phyloP scores from a whole-genome alignment of 257 asterid species.

The Ligustrum vulgare region DNA sequence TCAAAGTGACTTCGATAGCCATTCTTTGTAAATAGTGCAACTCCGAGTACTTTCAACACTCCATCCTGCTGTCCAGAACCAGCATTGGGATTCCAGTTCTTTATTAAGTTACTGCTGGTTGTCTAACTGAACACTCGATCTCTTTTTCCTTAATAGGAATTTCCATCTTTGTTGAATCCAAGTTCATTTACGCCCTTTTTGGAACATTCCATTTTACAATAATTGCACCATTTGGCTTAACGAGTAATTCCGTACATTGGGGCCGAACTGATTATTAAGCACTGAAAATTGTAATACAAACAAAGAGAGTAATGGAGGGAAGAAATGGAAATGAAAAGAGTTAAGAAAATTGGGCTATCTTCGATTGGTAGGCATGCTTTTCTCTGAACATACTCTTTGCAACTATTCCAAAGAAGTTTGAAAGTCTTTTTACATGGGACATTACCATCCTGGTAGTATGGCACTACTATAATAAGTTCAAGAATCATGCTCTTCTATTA shows the following conservation, averaged over 20 bases:
- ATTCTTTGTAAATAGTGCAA: background rate
- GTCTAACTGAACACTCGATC: background rate
- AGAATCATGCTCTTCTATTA: background rate
- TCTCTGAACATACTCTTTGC: background rate
- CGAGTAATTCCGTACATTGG: background rate
- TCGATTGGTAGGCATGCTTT: background rate
- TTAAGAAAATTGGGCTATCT: background rate
- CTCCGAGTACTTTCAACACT: background rate
- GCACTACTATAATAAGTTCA: background rate
- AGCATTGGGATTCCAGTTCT: background rate
- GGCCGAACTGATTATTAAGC: background rate
- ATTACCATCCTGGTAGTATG: background rate
- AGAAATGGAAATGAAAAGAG: background rate
- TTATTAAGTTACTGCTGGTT: background rate
- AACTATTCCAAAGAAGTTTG: background rate
- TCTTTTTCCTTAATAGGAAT: background rate
- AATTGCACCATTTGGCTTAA: background rate
- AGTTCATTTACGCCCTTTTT: background rate
- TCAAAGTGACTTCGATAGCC: background rate
- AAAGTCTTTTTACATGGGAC: background rate
- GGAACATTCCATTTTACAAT: background rate
- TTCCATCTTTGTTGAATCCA: background rate
- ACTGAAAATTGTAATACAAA: background rate
- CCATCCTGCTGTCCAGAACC: background rate
- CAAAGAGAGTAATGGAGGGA: background rate